Evolutionary conservation across 2,329 filamentous ascomycete species (phyloP), one percentile per base, ranked within the genome.

Genomic region (Colletotrichum kahawae): DNA sequence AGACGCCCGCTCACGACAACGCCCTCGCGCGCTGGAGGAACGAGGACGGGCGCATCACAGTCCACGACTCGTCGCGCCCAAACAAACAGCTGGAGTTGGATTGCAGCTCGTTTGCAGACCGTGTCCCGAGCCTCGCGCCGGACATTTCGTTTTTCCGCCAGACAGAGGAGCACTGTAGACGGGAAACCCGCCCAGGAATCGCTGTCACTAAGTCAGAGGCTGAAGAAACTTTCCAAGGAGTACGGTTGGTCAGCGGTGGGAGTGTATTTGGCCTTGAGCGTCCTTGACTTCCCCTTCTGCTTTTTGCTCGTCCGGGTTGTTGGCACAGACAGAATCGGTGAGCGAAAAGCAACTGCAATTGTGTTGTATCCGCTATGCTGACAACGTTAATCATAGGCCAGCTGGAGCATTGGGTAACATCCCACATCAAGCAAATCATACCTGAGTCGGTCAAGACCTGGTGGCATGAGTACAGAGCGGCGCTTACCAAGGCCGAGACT

Each of bases 191-290:
- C 48, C 34, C 48, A 77, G 31, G 78, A 85, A 76, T 76, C 87
- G 12, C 84, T 87, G 14, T 91, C 92, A 9, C 83, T 97, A 56
- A 93, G 93, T 3, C 92, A 92, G 77, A 90, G 93, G 31, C 87
- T 98, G 82, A 95, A 93, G 84, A 95, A 95, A 82, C 90, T 99
- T 60, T 95, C 94, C 4, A 92, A 93, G 77, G 96, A 98, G 84
- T 99, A 99, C 84, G 97, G 97, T 54, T 98, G 96, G 95, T 91
- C 94, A 5, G 96, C 96, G 1, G 85, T 98, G 7, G 96, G 95
- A n/a, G 95, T 99, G 16, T 99, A 99, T 84, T 84, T 98, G 13
- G 89, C 88, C 1, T 86, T 99, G 70, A 96, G 94, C 56, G 93
- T 94, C 48, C 86, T 98, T 67, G 97, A 99, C 85, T 98, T 98